phyloP scores from a whole-genome alignment of 2,329 filamentous ascomycete genomes.

The Talaromyces islandicus region DNA sequence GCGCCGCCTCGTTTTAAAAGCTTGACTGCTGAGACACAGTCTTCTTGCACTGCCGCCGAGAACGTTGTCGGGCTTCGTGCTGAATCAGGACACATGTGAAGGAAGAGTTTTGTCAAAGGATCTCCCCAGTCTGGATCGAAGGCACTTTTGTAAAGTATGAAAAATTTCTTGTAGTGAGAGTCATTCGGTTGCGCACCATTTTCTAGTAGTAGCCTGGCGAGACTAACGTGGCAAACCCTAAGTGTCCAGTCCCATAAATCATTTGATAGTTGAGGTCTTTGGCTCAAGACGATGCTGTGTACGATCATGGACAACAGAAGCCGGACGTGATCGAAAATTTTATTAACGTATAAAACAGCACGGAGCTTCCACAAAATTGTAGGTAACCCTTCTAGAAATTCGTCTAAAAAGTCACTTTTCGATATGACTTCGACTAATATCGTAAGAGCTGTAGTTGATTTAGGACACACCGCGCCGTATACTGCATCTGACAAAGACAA shows the following conservation, averaged over 20 bases:
- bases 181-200: neutral
- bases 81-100: neutral
- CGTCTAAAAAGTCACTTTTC: neutral
- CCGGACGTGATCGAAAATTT: neutral
- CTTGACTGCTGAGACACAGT: neutral
- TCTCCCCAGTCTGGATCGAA: neutral
- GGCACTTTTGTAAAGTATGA: fast-evolving
- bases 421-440: neutral
- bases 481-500: neutral
- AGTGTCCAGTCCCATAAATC: neutral
- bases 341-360: neutral
- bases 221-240: neutral
- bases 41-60: neutral
- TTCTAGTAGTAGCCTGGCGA: neutral
- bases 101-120: neutral
- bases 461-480: neutral
- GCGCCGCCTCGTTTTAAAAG: neutral
- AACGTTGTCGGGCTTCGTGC: neutral
- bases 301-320: neutral
- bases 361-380: neutral
- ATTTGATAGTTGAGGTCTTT: neutral
- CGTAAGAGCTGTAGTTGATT: neutral
- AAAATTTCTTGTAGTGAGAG: neutral
- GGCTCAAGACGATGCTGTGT: neutral
- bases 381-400: neutral